Evolutionary conservation across 2,329 filamentous ascomycete genomes (phyloP).

Genomic region (Calonectria leucothoes): DNA sequence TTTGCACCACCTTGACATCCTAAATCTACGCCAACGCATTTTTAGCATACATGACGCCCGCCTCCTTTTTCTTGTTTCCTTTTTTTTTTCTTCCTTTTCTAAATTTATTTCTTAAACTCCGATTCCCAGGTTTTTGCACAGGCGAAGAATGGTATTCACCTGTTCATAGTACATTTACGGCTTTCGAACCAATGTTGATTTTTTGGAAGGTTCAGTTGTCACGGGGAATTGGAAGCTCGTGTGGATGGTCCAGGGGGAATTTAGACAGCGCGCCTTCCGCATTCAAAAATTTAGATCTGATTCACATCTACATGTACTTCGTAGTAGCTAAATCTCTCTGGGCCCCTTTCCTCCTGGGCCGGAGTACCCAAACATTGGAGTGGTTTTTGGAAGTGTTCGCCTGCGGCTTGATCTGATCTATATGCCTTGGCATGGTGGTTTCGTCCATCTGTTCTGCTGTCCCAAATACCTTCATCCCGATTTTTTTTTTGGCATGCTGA

Average conservation of each 20-base stretch:
- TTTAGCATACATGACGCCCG: slow-evolving; percentile 8
- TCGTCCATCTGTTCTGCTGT: not conserved
- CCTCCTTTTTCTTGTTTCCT: slow-evolving; percentile 24
- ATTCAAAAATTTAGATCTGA: slow-evolving; percentile 50
- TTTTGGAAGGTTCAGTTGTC: slow-evolving; percentile 41
- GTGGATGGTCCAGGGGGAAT: slow-evolving; percentile 39
- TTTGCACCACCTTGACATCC: not conserved
- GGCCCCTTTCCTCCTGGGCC: slow-evolving; percentile 1
- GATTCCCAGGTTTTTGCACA: slow-evolving; percentile 42
- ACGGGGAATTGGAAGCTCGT: slow-evolving; percentile 39
- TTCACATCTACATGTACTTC: slow-evolving; percentile 42
- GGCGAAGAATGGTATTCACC: slow-evolving; percentile 45
- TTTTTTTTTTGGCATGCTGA: not conserved
- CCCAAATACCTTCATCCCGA: not conserved
- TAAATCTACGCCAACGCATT: not conserved
- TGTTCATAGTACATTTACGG: slow-evolving; percentile 41
- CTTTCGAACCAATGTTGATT: slow-evolving; percentile 35
- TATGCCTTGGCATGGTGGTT: not conserved
- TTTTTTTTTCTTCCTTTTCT: slow-evolving; percentile 27
- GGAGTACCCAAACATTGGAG: not conserved
- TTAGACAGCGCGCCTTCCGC: slow-evolving; percentile 47
- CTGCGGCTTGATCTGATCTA: not conserved
- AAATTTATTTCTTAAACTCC: slow-evolving; percentile 33
- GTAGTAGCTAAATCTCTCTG: slow-evolving; percentile 22
- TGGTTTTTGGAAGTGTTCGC: not conserved